Base-by-base conservation (phyloP, 2,329 filamentous ascomycete genomes). In the Drechslera avenae region DNA sequence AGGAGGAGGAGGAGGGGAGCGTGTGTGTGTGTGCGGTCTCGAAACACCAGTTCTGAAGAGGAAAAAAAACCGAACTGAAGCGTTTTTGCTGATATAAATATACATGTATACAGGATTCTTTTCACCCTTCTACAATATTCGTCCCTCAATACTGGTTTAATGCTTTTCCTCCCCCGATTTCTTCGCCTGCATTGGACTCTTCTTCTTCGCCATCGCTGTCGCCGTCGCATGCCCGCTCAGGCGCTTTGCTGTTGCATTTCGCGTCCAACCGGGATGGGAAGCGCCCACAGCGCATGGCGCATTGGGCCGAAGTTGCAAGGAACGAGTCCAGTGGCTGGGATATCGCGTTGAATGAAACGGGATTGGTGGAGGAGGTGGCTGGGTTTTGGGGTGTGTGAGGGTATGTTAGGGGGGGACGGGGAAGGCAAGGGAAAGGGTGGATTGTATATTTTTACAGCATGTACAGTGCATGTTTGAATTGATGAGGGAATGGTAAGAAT, bases 101-200 rank as follows among this genome's bases (percentile, higher is more conserved):
- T n/a, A n/a, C n/a, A n/a, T n/a, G 26, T 10, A 12, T 28, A 26
- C 12, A 43, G 12, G 40, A 33, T 13, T 23, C 31, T 10, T 36
- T 36, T 13, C 17, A 10, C 34, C 34, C 44, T 17, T 26, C 34
- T 10, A 9, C 45, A 23, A 28, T 21, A 9, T 31, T 45, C 19
- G 46, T 50, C 8, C 46, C 46, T 10, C 46, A 50, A 23, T 10
- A 41, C 30, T 50, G 46, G 46, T 50, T 50, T 40, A 50, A 50
- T 14, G 46, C 40, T 16, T 50, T 45, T 4, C 46, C 46, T 10
- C 46, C 46, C 12, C 26, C 26, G 7, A 3, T 28, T 1, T 28
- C 0, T 16, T 26, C n/a, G 9, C 30, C 13, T 12, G 17, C 9
- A 14, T 21, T 5, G 17, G 21, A n/a, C 21, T 23, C 26, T 3